Evolutionary conservation across 1,284 basidiomycete species (phyloP).

Genomic region (Microbotryomycetes sp.): DNA sequence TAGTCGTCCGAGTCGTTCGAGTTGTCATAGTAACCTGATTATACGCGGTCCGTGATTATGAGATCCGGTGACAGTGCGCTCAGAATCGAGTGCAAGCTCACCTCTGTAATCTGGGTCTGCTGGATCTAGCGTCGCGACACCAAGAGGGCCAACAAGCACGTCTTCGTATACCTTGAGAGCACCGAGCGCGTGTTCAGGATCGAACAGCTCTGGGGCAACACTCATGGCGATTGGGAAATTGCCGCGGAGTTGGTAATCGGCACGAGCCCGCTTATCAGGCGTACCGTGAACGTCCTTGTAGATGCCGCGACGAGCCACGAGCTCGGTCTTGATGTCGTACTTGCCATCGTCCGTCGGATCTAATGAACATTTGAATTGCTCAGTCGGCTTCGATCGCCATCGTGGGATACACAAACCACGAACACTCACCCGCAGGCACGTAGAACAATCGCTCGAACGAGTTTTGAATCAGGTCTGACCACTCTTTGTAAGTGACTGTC

Average conservation of each 20-base stretch:
- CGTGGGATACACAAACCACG: constrained; percentile 1
- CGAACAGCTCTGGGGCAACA: constrained; percentile 92
- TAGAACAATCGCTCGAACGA: constrained; percentile 89
- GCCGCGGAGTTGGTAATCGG: constrained; percentile 70
- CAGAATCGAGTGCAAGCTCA: not conserved
- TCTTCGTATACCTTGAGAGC: constrained; percentile 70
- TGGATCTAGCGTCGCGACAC: constrained; percentile 90
- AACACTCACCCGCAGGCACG: constrained; percentile 62
- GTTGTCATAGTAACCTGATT: constrained; percentile 76
- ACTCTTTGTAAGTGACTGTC: constrained; percentile 80
- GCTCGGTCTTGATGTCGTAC: constrained; percentile 61
- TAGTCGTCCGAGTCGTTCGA: constrained; percentile 77
- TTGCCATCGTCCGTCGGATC: constrained; percentile 64
- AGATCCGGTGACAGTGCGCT: not conserved
- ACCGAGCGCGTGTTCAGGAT: constrained; percentile 65
- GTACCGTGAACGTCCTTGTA: constrained; percentile 98
- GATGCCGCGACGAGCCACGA: constrained; percentile 86
- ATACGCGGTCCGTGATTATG: no score
- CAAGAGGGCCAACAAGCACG: constrained; percentile 69
- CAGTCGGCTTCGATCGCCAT: not conserved
- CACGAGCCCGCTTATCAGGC: constrained; percentile 77
- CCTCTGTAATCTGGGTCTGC: constrained; percentile 66
- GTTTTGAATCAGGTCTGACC: constrained; percentile 72
- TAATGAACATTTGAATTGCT: constrained; percentile 35
- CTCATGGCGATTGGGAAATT: constrained; percentile 72